Conservation (phyloP, 2,329 filamentous ascomycete genomes). For the Colletotrichum godetiae region DNA sequence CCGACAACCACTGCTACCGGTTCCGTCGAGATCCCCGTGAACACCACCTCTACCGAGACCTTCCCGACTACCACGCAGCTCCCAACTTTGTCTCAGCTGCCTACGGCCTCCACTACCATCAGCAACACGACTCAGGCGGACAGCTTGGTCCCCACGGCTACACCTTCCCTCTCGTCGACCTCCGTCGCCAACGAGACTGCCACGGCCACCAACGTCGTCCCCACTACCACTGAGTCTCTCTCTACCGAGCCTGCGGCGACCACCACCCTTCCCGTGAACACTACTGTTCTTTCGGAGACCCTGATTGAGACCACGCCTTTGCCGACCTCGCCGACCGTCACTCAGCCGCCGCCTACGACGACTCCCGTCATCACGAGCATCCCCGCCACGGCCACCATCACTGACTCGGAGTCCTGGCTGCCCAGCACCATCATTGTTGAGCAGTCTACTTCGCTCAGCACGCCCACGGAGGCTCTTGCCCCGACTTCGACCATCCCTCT, state of each 20-base stretch:
- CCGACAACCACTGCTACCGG: conserved; percentile 56
- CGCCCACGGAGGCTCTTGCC: conserved; percentile 50
- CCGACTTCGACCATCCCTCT: conserved; percentile 63
- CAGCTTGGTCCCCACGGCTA: conserved; percentile 14
- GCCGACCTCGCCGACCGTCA: conserved; percentile 8
- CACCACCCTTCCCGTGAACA: conserved; percentile 27
- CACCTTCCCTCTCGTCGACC: conserved; percentile 14
- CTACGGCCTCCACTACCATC: conserved; percentile 22
- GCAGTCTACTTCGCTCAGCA: conserved; percentile 54
- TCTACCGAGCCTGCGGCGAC: conserved; percentile 16
- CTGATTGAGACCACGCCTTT: conserved; percentile 3
- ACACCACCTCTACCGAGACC: conserved; percentile 19
- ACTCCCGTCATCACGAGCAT: conserved; percentile 50
- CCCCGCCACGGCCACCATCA: conserved; percentile 55
- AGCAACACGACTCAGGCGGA: conserved; percentile 15
- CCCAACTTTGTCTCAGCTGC: conserved; percentile 22
- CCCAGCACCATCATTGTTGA: conserved; percentile 73
- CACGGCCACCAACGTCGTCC: not conserved
- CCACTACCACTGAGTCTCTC: conserved; percentile 3
- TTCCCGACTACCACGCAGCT: conserved; percentile 15
- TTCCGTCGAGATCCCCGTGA: conserved; percentile 44
- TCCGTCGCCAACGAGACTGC: conserved; percentile 21
- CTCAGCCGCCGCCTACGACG: conserved; percentile 15
- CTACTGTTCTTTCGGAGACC: conserved; percentile 22
- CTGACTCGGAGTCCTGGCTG: conserved; percentile 59